Evolutionary conservation across 257 asterid species (phyloP).

Genomic region (Scutellaria galericulata): DNA sequence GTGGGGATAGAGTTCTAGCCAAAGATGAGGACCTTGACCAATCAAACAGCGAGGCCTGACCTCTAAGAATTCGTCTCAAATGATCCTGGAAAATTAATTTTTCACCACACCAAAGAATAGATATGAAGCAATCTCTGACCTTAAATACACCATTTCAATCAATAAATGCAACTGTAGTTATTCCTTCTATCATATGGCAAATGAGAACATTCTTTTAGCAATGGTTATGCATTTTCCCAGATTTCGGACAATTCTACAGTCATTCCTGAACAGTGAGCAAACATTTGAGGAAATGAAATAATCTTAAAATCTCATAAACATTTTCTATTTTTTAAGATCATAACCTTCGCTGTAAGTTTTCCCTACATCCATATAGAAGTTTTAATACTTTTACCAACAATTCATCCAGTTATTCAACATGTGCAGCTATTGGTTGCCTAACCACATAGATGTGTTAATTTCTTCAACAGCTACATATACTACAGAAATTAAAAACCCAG

Average conservation of each 20-base stretch:
- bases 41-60: constrained; percentile 92
- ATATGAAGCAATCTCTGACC: constrained; percentile 29
- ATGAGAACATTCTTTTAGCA: constrained; percentile 10
- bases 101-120: constrained; percentile 15
- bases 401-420: constrained; percentile 19
- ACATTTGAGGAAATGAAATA: constrained; percentile 6
- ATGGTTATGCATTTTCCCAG: constrained; percentile 3
- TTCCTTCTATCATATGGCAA: constrained; percentile 15
- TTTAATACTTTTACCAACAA: background rate
- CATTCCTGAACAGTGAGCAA: constrained; percentile 11
- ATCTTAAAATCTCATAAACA: constrained; percentile 15
- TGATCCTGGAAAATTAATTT: constrained; percentile 66
- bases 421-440: constrained; percentile 1
- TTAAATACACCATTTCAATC: constrained; percentile 12
- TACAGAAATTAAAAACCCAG: constrained; percentile 1
- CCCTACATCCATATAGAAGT: background rate
- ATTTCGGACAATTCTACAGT: background rate
- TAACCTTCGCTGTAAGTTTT: background rate
- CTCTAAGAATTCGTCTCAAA: constrained; percentile 95
- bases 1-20: constrained; percentile 95
- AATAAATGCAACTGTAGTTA: constrained; percentile 20
- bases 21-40: constrained; percentile 96
- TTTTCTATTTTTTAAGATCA: constrained; percentile 9
- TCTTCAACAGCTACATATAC: constrained; percentile 11
- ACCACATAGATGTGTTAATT: constrained; percentile 19